Percentiles rank a stretch among this genome's conserved stretches.
These are phyloP conservation scores for Penstemon eatonii DNA, from an alignment of 257 asterid genomes.

Conservation along the genomic window DNA sequence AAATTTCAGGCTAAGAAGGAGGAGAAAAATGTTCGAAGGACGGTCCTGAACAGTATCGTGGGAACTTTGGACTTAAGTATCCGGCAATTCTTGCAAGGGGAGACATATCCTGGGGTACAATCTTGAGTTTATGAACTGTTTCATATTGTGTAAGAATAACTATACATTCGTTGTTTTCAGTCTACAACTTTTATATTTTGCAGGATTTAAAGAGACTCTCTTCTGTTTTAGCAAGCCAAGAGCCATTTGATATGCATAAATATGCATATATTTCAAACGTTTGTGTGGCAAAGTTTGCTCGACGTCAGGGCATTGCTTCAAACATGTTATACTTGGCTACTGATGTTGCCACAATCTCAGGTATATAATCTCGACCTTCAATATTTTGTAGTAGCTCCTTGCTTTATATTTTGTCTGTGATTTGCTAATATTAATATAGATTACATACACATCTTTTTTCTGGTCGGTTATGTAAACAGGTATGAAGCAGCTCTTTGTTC, in stretches of 20 bases:
- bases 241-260: constrained; percentile 59
- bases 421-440: constrained; percentile 3
- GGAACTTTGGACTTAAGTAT: constrained; percentile 88
- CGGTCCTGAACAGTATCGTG: constrained; percentile 81
- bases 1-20: constrained; percentile 74
- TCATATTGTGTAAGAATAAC: constrained; percentile 7
- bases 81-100: constrained; percentile 77
- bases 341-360: constrained; percentile 60
- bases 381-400: neutral
- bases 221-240: constrained; percentile 60
- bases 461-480: constrained; percentile 47
- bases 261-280: constrained; percentile 90
- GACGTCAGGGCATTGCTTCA: constrained; percentile 90
- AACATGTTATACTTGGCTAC: constrained; percentile 75
- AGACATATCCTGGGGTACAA: constrained; percentile 81
- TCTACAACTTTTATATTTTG: constrained; percentile 21
- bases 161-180: constrained; percentile 1
- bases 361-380: constrained; percentile 35
- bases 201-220: constrained; percentile 64
- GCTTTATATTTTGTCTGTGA: neutral
- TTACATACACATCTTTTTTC: neutral
- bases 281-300: constrained; percentile 86
- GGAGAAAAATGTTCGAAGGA: constrained; percentile 78
- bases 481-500: constrained; percentile 70
- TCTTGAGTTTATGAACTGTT: constrained; percentile 26